Percentiles rank a stretch among this genome's conserved stretches.
phyloP scores from a whole-genome alignment of 371 early-diverging fungal species.

The Mortierella sp. region DNA sequence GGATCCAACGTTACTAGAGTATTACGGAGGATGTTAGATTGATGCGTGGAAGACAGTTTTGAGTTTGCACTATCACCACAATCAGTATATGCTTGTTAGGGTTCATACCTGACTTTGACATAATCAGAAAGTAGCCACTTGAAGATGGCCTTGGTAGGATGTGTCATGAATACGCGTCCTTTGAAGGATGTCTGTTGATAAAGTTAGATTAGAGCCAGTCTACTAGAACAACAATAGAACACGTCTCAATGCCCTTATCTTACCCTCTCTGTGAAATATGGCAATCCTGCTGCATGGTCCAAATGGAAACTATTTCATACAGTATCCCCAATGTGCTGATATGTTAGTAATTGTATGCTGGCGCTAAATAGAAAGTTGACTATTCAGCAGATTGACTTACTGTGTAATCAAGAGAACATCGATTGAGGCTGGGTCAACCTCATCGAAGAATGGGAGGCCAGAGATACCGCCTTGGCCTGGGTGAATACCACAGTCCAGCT shows the following conservation, averaged over 20 bases:
- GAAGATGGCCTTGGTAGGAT: slow-evolving; percentile 99
- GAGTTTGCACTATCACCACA: neutral
- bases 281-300: slow-evolving; percentile 99
- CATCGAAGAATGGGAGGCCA: slow-evolving; percentile 98
- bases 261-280: slow-evolving; percentile 98
- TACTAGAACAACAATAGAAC: neutral
- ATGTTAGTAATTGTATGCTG: neutral
- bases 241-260: neutral
- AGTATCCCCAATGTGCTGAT: neutral
- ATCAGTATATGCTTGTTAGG: neutral
- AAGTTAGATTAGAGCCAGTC: neutral
- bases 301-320: slow-evolving; percentile 91
- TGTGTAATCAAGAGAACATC: slow-evolving; percentile 98
- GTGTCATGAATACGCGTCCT: slow-evolving; percentile 99
- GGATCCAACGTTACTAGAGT: slow-evolving; percentile 77
- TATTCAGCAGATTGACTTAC: slow-evolving; percentile 61
- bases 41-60: neutral
- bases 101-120: slow-evolving; percentile 86
- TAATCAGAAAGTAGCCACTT: slow-evolving; percentile 99
- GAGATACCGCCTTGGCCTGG: slow-evolving; percentile 98
- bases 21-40: neutral
- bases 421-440: slow-evolving; percentile 94
- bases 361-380: neutral
- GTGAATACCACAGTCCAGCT: slow-evolving; percentile 99
- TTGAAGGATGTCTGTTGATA: slow-evolving; percentile 91